Base-by-base conservation (phyloP, 306 rosid species). In the Malus sylvestris region DNA sequence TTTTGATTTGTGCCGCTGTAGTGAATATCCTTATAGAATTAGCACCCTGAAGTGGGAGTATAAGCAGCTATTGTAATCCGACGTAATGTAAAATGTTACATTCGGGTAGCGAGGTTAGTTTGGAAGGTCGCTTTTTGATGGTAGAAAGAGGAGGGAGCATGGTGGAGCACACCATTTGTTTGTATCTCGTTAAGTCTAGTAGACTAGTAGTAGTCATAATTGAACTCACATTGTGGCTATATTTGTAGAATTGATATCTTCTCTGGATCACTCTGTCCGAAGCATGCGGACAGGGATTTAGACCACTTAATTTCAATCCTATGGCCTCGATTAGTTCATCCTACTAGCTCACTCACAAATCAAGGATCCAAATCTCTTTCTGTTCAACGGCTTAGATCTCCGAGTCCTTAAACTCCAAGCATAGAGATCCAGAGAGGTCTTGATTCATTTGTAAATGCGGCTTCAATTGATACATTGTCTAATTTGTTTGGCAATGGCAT, bases 51-150 rank as follows among this genome's bases (percentile, higher is more conserved):
- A 67, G 68, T 70, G 74, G 78, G 51, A 79, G 82, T 70, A 76
- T 79, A 80, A 77, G 78, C 77, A 68, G 40, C 83, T 73, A 74
- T 68, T 86, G 84, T 70, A 81, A 83, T 81, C 78, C 77, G 8
- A 63, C 84, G 81, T 85, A 85, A 85, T 87, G 91, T 84, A 87
- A 87, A 83, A 83, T 77, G 73, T 76, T 80, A 85, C 80, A 79
- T 77, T 73, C 80, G 81, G 78, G 66, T 51, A 78, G 83, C 77
- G 40, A 71, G 81, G 23, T 77, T 67, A 60, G 70, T 74, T 81
- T 35, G 40, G 27, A 53, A 29, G 40, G 38, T 53, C 35, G 29
- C 62, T n/a, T 16, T 12, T 14, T 20, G 25, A 30, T 77, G 79
- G 62, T 86, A 38, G 42, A 38, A 38, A 38, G 42, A 81, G 80